Conservation (phyloP, 352 stramenopile genomes). For the Phytopythium montanum region DNA sequence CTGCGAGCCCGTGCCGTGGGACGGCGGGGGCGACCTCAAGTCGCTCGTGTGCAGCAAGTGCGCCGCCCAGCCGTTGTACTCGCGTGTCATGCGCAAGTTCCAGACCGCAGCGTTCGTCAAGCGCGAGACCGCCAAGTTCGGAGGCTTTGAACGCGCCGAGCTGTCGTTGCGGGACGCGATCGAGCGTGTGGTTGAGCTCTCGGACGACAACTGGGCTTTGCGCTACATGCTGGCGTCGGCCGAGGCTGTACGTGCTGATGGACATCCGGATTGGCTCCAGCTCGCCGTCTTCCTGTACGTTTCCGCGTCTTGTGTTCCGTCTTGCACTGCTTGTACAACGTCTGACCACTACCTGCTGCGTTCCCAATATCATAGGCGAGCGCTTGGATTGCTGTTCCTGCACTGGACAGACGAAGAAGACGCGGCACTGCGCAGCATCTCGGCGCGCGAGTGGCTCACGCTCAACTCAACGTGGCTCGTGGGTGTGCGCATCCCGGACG, state of each 20-base stretch:
- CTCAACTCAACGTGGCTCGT: constrained; percentile 66
- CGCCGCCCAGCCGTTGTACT: constrained; percentile 41
- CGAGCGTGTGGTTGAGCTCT: constrained; percentile 53
- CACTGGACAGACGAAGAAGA: constrained; percentile 74
- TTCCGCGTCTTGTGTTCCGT: background rate
- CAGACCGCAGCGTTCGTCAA: constrained; percentile 56
- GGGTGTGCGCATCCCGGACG: constrained; percentile 47
- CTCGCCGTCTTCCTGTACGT: constrained; percentile 65
- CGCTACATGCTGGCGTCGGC: constrained; percentile 71
- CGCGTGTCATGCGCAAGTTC: constrained; percentile 74
- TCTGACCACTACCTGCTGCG: background rate
- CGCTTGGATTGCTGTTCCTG: constrained; percentile 72
- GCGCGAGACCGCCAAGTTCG: constrained; percentile 41
- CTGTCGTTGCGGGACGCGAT: constrained; percentile 63
- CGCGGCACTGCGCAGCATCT: constrained; percentile 60
- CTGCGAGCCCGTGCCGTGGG: constrained; percentile 58
- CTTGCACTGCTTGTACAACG: background rate
- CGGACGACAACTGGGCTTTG: constrained; percentile 54
- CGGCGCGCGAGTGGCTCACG: constrained; percentile 63
- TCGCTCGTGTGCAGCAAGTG: constrained; percentile 73
- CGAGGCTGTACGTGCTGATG: constrained; percentile 51
- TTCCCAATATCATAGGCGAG: constrained; percentile 26
- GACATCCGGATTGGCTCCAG: constrained; percentile 82
- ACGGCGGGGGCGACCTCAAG: constrained; percentile 57
- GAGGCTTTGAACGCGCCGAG: constrained; percentile 40